A percentile compares a stretch with the other conserved stretches of the same genome.
These are phyloP conservation scores for Isabelozyma rhagii DNA, from an alignment of 805 yeast genomes.

Conservation along the genomic window DNA sequence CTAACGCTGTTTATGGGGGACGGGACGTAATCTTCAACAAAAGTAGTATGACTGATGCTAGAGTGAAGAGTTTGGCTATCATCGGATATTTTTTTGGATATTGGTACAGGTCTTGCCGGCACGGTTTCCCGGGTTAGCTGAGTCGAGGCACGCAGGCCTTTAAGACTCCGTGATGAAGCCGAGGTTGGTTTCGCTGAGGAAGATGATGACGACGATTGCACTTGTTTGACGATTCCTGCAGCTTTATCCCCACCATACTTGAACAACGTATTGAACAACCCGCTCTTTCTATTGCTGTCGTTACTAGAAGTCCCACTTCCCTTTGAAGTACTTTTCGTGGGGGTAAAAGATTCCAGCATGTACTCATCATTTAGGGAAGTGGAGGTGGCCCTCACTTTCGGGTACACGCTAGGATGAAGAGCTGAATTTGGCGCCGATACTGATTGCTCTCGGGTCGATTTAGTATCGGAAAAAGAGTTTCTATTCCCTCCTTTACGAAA, in stretches of 20 bases:
- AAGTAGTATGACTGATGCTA: background rate
- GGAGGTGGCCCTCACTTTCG: slow-evolving; percentile 4
- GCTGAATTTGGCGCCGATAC: background rate
- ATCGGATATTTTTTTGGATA: background rate
- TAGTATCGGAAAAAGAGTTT: slow-evolving; percentile 59
- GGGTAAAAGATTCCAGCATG: slow-evolving; percentile 10
- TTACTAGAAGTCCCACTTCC: slow-evolving; percentile 12
- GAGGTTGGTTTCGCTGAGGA: slow-evolving; percentile 1
- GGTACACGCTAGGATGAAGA: background rate
- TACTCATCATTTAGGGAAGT: slow-evolving; percentile 6
- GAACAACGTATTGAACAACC: slow-evolving; percentile 37
- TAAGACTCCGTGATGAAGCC: background rate
- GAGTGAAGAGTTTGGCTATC: slow-evolving; percentile 1
- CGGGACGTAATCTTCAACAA: background rate
- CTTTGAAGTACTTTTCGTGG: background rate
- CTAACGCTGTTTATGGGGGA: background rate
- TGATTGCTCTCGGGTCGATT: slow-evolving; percentile 15
- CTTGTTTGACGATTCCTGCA: slow-evolving; percentile 33
- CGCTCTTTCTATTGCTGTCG: slow-evolving; percentile 19
- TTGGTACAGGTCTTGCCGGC: background rate
- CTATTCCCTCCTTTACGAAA: slow-evolving; percentile 60
- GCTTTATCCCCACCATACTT: slow-evolving; percentile 41
- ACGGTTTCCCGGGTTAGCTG: background rate
- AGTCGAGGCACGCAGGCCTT: background rate
- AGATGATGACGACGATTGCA: slow-evolving; percentile 10